These are phyloP conservation scores for Scutellaria galericulata DNA, from an alignment of 257 asterid genomes.

Conservation along the genomic window DNA sequence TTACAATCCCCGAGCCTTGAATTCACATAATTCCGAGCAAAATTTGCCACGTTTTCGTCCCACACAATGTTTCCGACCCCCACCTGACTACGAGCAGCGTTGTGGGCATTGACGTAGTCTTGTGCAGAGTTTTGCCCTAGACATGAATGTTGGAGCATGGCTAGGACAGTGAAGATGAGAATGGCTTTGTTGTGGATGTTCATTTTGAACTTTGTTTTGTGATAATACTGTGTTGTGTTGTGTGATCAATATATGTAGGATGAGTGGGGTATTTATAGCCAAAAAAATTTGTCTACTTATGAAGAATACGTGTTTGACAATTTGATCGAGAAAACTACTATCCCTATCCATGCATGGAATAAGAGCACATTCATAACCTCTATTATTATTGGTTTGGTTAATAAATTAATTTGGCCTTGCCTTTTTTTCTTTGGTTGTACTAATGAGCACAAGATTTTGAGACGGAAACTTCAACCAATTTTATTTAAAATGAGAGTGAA, in stretches of 20 bases:
- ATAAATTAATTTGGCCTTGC: too few species aligned
- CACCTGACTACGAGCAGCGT: constrained; percentile 47
- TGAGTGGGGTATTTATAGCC: background rate
- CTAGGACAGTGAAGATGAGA: background rate
- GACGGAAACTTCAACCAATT: too few species aligned
- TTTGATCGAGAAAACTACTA: too few species aligned
- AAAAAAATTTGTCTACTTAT: too few species aligned
- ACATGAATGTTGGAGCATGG: constrained; percentile 8
- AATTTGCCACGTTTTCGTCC: constrained; percentile 50
- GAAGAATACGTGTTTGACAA: too few species aligned
- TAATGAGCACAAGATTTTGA: too few species aligned
- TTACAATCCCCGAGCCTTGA: constrained; percentile 46
- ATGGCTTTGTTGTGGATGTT: background rate
- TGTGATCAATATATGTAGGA: background rate
- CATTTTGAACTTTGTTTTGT: background rate
- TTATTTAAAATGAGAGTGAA: too few species aligned
- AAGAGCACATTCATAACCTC: too few species aligned
- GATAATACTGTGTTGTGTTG: background rate
- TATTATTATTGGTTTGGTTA: too few species aligned
- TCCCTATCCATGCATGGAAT: too few species aligned
- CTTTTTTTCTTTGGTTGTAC: too few species aligned
- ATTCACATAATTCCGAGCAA: constrained; percentile 49
- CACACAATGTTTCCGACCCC: constrained; percentile 49
- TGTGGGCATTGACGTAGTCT: constrained; percentile 51
- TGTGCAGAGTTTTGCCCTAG: constrained; percentile 45